Evolutionary conservation across 2,329 filamentous ascomycete genomes (phyloP).

Genomic region (Stenocarpella maydis): DNA sequence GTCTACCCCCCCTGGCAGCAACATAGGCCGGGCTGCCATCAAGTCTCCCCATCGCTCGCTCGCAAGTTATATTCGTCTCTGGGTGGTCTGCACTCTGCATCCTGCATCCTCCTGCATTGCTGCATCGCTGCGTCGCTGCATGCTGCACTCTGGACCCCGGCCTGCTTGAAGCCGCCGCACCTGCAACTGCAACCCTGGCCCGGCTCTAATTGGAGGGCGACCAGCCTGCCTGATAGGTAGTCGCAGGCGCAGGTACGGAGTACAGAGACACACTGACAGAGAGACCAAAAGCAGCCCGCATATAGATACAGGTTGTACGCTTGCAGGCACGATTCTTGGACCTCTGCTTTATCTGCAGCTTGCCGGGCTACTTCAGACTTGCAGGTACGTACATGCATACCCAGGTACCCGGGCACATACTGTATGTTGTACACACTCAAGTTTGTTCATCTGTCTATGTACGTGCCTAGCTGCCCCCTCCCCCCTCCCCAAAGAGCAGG

Average conservation of each 20-base stretch:
- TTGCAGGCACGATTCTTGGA: not conserved
- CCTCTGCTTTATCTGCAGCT: not conserved
- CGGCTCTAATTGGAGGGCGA: conserved; percentile 3
- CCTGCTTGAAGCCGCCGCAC: not conserved
- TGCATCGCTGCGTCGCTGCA: no score
- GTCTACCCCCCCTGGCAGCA: not conserved
- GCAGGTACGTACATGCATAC: not conserved
- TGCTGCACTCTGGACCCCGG: not conserved
- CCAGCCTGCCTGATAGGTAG: not conserved
- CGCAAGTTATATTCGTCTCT: conserved; percentile 24
- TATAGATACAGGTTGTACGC: not conserved
- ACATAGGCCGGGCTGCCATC: not conserved
- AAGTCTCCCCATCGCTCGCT: conserved; percentile 27
- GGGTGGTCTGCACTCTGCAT: conserved; percentile 5
- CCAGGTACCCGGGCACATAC: no score
- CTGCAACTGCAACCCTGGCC: conserved; percentile 14
- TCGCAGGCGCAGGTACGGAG: not conserved
- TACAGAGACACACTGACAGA: no score
- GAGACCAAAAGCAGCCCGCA: no score
- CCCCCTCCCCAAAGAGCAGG: no score
- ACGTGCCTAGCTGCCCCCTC: not conserved
- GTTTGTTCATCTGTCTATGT: not conserved
- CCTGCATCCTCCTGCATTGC: not conserved
- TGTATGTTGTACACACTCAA: no score
- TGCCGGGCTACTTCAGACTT: not conserved